Base-by-base conservation (phyloP, 148 eudicot species). In the Camellia lanceoleosa region DNA sequence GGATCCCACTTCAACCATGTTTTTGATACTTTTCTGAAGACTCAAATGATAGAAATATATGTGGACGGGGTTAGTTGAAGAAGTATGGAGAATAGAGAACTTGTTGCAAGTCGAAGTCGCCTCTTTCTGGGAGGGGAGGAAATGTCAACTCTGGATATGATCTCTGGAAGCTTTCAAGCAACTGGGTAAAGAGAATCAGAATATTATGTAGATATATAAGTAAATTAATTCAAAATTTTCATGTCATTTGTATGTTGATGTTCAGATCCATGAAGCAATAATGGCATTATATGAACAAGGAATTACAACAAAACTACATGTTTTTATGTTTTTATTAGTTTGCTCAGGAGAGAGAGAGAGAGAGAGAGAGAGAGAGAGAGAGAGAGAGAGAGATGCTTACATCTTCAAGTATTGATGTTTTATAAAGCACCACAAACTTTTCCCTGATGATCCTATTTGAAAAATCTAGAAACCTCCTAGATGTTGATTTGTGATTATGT, bases 381-480 rank as follows among this genome's bases (percentile, higher is more conserved):
- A 0, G 43, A 16, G 41, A 18, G 19, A 23, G 42, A 67, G 73
- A 60, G 38, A 68, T n/a, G 77, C 95, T 90, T 87, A 93, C 98
- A 75, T 90, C 81, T 86, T 93, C 98, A 69, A 93, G 91, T 75
- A 93, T 83, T 60, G 95, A 95, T 41, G 70, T 81, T 77, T 71
- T 80, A 78, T 93, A 93, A n/a, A 93, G 86, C 80, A 91, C 98
- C 82, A 93, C 98, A 84, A 93, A 93, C 77, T 93, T 93, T 78
- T 88, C 94, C 61, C 98, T 85, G 41, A 93, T 90, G 85, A 94
- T 92, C 81, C 68, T 78, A 78, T n/a, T n/a, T n/a, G n/a, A n/a
- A n/a, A n/a, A n/a, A n/a, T n/a, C n/a, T n/a, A n/a, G n/a, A n/a
- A n/a, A n/a, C n/a, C n/a, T n/a, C n/a, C n/a, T n/a, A n/a, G n/a